Conservation (phyloP, 2,329 filamentous ascomycete species). For the Sarocladium oryzae region DNA sequence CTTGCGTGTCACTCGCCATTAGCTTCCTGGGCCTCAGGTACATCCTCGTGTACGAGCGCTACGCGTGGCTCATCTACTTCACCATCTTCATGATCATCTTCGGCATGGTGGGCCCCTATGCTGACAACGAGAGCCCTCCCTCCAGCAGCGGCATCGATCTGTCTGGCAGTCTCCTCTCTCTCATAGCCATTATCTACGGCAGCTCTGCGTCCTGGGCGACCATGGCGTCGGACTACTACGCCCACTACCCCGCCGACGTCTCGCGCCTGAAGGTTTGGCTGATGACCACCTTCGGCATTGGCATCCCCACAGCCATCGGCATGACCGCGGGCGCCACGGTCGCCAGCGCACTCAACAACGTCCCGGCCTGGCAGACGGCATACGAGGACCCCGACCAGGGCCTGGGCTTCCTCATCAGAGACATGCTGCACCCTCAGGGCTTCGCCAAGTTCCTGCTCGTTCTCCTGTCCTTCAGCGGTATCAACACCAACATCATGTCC, state of each 20-base stretch:
- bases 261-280: constrained; percentile 40
- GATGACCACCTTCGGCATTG: constrained; percentile 40
- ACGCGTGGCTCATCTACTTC: constrained; percentile 65
- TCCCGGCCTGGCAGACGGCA: neutral
- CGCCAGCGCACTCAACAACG: constrained; percentile 33
- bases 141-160: neutral
- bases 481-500: constrained; percentile 67
- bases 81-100: constrained; percentile 66
- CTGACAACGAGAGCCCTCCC: neutral
- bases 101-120: constrained; percentile 27
- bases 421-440: constrained; percentile 55
- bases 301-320: constrained; percentile 41
- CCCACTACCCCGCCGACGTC: constrained; percentile 36
- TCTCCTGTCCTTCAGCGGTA: constrained; percentile 58
- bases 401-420: constrained; percentile 61
- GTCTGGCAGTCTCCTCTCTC: constrained; percentile 20
- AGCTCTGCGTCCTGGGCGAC: constrained; percentile 3
- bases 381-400: constrained; percentile 22
- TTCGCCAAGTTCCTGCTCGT: constrained; percentile 70
- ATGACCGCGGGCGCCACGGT: constrained; percentile 39
- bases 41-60: constrained; percentile 69
- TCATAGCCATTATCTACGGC: constrained; percentile 35
- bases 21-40: constrained; percentile 70
- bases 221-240: constrained; percentile 4
- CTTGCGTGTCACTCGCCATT: constrained; percentile 58